A percentile compares a stretch with the other conserved stretches of the same genome.
phyloP scores from a whole-genome alignment of 805 yeast genomes.

The Pichia membranifaciens region DNA sequence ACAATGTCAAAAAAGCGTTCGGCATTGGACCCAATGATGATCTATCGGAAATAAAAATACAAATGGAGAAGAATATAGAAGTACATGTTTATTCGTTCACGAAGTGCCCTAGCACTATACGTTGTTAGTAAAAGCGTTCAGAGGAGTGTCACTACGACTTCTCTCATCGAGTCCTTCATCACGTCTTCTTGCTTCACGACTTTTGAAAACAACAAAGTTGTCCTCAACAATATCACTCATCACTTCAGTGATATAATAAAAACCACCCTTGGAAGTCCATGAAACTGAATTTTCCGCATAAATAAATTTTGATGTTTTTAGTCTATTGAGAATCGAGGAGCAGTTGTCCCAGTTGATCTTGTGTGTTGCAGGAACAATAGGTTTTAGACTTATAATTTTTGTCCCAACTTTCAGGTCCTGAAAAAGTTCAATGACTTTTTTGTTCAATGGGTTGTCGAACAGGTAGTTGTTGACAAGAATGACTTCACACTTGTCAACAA shows the following conservation, averaged over 20 bases:
- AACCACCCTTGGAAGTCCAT: conserved; percentile 84
- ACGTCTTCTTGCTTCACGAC: conserved; percentile 21
- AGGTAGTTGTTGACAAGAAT: conserved; percentile 77
- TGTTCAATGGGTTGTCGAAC: conserved; percentile 71
- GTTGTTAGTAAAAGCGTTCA: conserved; percentile 31
- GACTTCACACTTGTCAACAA: conserved; percentile 60
- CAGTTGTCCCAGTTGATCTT: conserved; percentile 50
- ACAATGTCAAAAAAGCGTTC: too few species aligned
- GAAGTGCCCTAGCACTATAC: conserved; percentile 14
- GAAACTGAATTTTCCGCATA: conserved; percentile 73
- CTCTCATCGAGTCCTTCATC: conserved; percentile 15
- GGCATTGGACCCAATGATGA: too few species aligned
- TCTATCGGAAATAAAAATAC: too few species aligned
- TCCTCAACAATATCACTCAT: conserved; percentile 30
- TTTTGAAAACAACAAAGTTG: conserved; percentile 27
- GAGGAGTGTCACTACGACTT: conserved; percentile 22
- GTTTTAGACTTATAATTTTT: conserved; percentile 70
- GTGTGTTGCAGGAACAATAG: conserved; percentile 73
- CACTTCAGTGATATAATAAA: conserved; percentile 72
- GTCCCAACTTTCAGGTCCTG: conserved; percentile 65
- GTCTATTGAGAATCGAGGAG: conserved; percentile 55
- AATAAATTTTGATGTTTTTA: conserved; percentile 55
- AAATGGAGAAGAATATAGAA: too few species aligned
- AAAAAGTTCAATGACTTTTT: conserved; percentile 56
- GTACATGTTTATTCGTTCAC: too few species aligned